Conservation (phyloP, 345 rosid genomes). For the Populus simonii region DNA sequence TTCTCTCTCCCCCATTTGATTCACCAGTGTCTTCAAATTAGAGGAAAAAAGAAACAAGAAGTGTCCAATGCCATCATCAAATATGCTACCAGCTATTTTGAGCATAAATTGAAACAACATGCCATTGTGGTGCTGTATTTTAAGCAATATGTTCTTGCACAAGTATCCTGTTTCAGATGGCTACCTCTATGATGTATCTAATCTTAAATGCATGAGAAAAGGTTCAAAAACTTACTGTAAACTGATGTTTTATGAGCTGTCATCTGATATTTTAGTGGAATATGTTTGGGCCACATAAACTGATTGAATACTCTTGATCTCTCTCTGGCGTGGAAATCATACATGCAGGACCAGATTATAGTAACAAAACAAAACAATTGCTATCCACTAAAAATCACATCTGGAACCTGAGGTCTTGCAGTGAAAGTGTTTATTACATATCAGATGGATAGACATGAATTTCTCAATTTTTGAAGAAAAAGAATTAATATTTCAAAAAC, state of each 20-base stretch:
- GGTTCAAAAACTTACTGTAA: background rate
- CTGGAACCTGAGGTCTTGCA: background rate
- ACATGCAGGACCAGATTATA: background rate
- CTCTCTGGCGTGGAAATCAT: background rate
- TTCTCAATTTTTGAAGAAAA: background rate
- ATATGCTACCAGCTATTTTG: background rate
- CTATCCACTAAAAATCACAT: background rate
- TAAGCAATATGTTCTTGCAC: background rate
- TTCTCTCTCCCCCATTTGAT: background rate
- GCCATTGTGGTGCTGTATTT: background rate
- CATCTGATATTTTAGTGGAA: background rate
- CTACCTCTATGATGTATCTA: background rate
- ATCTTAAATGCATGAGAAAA: background rate
- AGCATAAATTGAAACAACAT: background rate
- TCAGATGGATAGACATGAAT: background rate
- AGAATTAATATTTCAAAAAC: background rate
- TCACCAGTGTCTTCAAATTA: background rate
- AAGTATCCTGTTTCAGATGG: background rate
- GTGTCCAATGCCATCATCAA: background rate
- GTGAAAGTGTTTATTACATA: background rate
- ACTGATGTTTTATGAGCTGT: background rate
- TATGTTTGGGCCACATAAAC: background rate
- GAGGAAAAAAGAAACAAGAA: background rate
- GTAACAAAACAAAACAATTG: background rate
- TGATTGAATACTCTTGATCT: background rate